Evolutionary conservation across 179 eudicot genomes (phyloP), one percentile per base, ranked within the genome.

Genomic region (Drosera spatulata): DNA sequence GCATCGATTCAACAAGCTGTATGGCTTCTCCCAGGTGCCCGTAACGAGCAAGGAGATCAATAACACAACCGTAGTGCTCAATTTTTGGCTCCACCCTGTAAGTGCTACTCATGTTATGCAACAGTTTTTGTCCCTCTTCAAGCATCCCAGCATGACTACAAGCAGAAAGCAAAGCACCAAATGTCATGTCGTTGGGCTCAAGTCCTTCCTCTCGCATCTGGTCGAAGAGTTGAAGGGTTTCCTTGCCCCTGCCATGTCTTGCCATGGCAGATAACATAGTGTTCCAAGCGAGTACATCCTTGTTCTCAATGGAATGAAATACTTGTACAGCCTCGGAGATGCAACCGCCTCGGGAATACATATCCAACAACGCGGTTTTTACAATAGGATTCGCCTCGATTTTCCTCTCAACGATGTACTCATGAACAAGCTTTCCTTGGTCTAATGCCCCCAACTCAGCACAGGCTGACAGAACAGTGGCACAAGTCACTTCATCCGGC

Each of bases 301-400:
- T 78, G 6, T 39, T 40, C 41, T 70, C 56, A 44, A 75, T 70
- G 12, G 66, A 63, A 47, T 55, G 5, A 43, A 79, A 75, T 22
- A 75, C 66, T 47, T 72, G 58, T 0, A 40, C n/a, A 45, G 83
- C 83, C 54, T 48, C 56, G 38, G 67, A 48, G 37, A 79, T 69
- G 58, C 64, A 63, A n/a, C 80, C 83, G 49, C 77, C 69, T 61
- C 67, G 75, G 10, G 75, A 72, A 59, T 79, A 75, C 83, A 79
- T 79, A 38, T 79, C 80, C 47, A 76, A 65, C 52, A 76, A 64
- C 10, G 77, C 77, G 46, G 80, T 68, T 22, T 68, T 75, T 12
- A 69, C 45, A 61, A 62, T 68, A 47, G 58, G 41, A 41, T 72
- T 72, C 48, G 59, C 70, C 59, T 68, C 62, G 9, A 73, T 44